Base-by-base conservation (phyloP, 2,329 filamentous ascomycete genomes). In the Scedosporium aurantiacum region DNA sequence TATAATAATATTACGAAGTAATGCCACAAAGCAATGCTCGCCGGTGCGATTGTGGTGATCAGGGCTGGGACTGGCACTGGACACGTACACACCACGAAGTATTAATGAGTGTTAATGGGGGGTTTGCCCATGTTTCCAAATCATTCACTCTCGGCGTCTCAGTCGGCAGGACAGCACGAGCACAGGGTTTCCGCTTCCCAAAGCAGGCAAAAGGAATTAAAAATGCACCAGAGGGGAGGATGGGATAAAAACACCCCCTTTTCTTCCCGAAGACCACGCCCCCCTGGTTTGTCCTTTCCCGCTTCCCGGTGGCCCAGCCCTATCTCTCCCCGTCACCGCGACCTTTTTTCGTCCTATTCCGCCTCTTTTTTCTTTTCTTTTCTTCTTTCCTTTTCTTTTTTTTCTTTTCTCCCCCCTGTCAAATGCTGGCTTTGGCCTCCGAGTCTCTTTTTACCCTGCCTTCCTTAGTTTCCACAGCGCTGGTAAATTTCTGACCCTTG, bases 231-330 rank as follows among this genome's bases (percentile, higher is more conserved):
- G 43, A 18, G 43, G 18, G n/a, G 18, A 21, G 43, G 18, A 47
- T 18, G 5, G 8, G 14, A 47, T 47, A 47, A 18, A 55, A 21
- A 32, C 54, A n/a, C 54, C 5, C 54, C 54, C 16, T 14, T 12
- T 32, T 27, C 1, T 5, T 14, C 18, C 50, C 23, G 50, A 54
- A 54, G 12, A 32, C 2, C 54, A 32, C 54, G 16, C 32, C 54
- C 54, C 54, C 54, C 54, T 37, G 25, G 25, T 18, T 18, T 40
- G 27, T 57, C 40, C 54, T 57, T 57, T 40, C 54, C 54, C 54
- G 28, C 56, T 43, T 50, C 27, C 45, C 27, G 45, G 37, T 37
- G 52, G 58, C 58, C 58, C 58, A 60, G 58, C 58, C 58, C 58
- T 60, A 60, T 50, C 41, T 43, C 25, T 60, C 58, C 58, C 43